phyloP scores from a whole-genome alignment of 2,329 filamentous ascomycete species.

The Mycogone perniciosa region DNA sequence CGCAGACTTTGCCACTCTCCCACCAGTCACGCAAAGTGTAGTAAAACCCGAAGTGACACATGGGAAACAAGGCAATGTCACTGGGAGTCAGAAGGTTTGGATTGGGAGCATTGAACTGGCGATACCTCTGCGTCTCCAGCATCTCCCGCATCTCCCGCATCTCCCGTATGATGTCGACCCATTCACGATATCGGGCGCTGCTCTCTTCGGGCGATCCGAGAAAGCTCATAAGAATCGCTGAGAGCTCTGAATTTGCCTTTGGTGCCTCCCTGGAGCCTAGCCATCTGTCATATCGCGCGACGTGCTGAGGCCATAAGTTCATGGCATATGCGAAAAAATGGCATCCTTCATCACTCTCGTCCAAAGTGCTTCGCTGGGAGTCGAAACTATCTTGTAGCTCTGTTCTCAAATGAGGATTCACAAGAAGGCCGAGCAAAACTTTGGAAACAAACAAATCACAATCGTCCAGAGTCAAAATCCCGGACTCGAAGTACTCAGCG shows the following conservation, averaged over 20 bases:
- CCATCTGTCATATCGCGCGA: background rate
- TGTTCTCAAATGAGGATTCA: background rate
- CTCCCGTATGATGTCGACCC: background rate
- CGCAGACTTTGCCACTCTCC: background rate
- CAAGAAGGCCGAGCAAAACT: background rate
- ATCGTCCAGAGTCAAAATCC: background rate
- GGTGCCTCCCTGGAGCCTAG: background rate
- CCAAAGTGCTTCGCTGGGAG: background rate
- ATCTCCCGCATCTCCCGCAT: too few species aligned
- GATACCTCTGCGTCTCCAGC: background rate
- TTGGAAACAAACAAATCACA: background rate
- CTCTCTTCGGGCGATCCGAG: background rate
- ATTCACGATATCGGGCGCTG: background rate
- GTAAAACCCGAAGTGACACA: background rate
- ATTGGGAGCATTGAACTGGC: background rate
- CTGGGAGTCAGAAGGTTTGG: background rate
- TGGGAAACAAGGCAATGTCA: background rate
- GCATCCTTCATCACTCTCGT: background rate
- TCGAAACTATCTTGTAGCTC: too few species aligned
- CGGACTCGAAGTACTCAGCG: constrained; percentile 4
- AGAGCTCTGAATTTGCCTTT: background rate
- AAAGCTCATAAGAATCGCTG: background rate
- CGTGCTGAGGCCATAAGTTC: background rate
- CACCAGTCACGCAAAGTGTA: constrained; percentile 6
- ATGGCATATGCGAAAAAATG: background rate